phyloP scores from a whole-genome alignment of 1,139 yeast species.

The Blastobotrys arbuscula region DNA sequence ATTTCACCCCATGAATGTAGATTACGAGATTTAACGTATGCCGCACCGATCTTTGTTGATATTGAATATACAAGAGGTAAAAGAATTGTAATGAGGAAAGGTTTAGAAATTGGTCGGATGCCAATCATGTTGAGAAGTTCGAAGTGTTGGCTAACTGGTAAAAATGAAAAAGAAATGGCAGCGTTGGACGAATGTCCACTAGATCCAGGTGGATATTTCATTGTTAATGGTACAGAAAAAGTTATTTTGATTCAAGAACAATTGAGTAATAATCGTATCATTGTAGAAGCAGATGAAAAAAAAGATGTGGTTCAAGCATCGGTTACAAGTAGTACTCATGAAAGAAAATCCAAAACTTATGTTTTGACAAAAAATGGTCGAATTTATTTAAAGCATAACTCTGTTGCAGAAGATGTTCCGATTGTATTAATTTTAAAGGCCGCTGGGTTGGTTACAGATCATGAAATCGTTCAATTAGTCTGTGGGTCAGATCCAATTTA shows the following conservation, averaged over 20 bases:
- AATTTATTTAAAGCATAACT: conserved; percentile 88
- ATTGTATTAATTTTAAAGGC: conserved; percentile 91
- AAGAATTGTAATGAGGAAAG: conserved; percentile 82
- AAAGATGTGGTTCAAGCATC: conserved; percentile 95
- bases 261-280: conserved; percentile 91
- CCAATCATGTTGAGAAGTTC: conserved; percentile 95
- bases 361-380: conserved; percentile 88
- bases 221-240: conserved; percentile 96
- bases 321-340: conserved; percentile 96
- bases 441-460: conserved; percentile 88
- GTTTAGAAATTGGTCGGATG: conserved; percentile 94
- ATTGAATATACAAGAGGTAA: conserved; percentile 95
- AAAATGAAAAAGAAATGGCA: conserved; percentile 81
- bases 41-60: conserved; percentile 95
- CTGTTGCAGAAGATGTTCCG: conserved; percentile 92
- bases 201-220: conserved; percentile 98
- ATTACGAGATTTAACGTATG: conserved; percentile 86
- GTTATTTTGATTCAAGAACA: conserved; percentile 97
- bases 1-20: conserved; percentile 96
- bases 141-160: conserved; percentile 79
- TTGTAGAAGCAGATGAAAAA: conserved; percentile 94
- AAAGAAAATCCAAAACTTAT: conserved; percentile 93
- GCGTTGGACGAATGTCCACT: conserved; percentile 87
- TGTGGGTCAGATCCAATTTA: conserved; percentile 85
- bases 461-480: conserved; percentile 88